Evolutionary conservation across 2,329 filamentous ascomycete genomes (phyloP).

Genomic region (Myriosclerotinia duriaeana): DNA sequence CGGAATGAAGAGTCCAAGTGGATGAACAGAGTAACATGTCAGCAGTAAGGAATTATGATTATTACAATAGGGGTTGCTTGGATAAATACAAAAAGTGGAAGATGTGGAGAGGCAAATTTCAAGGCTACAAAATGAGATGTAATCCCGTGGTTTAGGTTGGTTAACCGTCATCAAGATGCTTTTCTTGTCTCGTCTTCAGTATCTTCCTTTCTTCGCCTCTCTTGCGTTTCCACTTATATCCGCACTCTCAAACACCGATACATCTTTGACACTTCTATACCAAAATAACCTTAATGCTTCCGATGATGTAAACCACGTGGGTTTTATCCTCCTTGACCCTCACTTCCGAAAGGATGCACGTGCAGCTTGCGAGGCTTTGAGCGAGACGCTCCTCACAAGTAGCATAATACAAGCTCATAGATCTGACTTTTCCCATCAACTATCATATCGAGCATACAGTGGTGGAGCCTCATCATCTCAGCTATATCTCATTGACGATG

Average conservation of each 20-base stretch:
- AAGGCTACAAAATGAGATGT: slow-evolving; percentile 8
- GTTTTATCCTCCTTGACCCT: slow-evolving; percentile 51
- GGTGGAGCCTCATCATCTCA: slow-evolving; percentile 42
- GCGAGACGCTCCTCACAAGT: slow-evolving; percentile 49
- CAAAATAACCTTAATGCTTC: slow-evolving; percentile 56
- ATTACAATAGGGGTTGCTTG: background rate
- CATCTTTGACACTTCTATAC: slow-evolving; percentile 51
- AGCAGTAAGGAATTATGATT: no score
- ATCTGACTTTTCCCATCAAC: slow-evolving; percentile 47
- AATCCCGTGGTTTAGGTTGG: background rate
- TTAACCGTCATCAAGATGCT: slow-evolving; percentile 7
- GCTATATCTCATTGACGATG: slow-evolving; percentile 47
- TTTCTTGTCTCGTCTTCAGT: background rate
- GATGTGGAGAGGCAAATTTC: background rate
- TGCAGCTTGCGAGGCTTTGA: slow-evolving; percentile 48
- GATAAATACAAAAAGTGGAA: background rate
- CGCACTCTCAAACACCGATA: slow-evolving; percentile 41
- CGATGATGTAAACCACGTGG: slow-evolving; percentile 53
- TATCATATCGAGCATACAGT: slow-evolving; percentile 49
- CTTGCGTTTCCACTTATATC: background rate
- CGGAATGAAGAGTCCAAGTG: no score
- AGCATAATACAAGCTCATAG: slow-evolving; percentile 45
- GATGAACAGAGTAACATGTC: no score
- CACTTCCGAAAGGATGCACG: slow-evolving; percentile 43
- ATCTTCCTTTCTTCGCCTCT: background rate